phyloP scores from a whole-genome alignment of 2,329 filamentous ascomycete genomes.

The Epicoccum sorghinum region DNA sequence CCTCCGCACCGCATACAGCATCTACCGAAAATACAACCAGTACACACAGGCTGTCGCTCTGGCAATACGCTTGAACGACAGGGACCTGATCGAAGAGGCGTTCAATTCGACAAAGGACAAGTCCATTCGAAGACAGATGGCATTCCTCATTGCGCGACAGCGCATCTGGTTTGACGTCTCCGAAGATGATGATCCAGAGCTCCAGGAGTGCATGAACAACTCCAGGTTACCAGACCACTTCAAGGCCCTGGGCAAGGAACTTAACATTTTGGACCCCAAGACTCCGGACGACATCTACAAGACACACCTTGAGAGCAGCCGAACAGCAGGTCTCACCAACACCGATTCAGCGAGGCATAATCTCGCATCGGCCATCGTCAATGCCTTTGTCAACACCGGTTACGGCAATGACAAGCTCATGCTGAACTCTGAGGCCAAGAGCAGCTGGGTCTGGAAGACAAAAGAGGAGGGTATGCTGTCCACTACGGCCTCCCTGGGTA shows the following conservation, averaged over 20 bases:
- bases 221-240: slow-evolving; percentile 88
- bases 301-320: slow-evolving; percentile 93
- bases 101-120: slow-evolving; percentile 82
- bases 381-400: slow-evolving; percentile 94
- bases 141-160: slow-evolving; percentile 89
- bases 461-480: slow-evolving; percentile 98
- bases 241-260: slow-evolving; percentile 89
- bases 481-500: slow-evolving; percentile 90
- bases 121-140: slow-evolving; percentile 88
- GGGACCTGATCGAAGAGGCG: slow-evolving; percentile 79
- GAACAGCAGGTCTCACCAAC: slow-evolving; percentile 91
- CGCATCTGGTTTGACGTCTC: slow-evolving; percentile 80
- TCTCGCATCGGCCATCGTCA: slow-evolving; percentile 93
- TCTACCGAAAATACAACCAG: slow-evolving; percentile 93
- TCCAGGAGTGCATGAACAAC: slow-evolving; percentile 86
- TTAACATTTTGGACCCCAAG: slow-evolving; percentile 96
- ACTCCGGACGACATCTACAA: slow-evolving; percentile 99
- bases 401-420: slow-evolving; percentile 98
- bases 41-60: slow-evolving; percentile 92
- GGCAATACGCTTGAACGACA: slow-evolving; percentile 90
- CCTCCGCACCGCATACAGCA: slow-evolving; percentile 87
- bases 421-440: slow-evolving; percentile 81
- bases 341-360: slow-evolving; percentile 96
- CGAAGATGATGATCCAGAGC: slow-evolving; percentile 73
- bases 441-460: slow-evolving; percentile 98